Percentiles rank a stretch among this genome's conserved stretches.
These are phyloP conservation scores for Solanum phureja DNA, from an alignment of 257 asterid species.

Conservation along the genomic window DNA sequence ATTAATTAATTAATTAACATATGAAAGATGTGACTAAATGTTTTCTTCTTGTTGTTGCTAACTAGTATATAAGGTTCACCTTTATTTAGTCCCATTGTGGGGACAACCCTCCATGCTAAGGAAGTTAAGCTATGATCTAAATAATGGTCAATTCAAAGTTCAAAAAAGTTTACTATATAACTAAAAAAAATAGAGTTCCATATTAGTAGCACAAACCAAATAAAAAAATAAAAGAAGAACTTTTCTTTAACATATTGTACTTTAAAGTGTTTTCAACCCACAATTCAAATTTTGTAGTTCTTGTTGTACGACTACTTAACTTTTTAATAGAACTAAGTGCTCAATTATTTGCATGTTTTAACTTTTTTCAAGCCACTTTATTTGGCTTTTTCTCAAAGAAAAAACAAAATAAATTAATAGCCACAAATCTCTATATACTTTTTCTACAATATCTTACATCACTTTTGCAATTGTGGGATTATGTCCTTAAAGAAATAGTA, in stretches of 20 bases:
- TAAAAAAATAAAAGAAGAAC: background rate
- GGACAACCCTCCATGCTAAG: background rate
- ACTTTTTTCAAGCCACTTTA: background rate
- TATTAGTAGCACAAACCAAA: background rate
- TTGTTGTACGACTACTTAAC: background rate
- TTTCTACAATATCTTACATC: background rate
- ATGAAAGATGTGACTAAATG: background rate
- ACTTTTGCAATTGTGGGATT: background rate
- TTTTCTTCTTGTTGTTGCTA: background rate
- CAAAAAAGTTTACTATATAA: background rate
- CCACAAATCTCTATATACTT: background rate
- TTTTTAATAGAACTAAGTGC: constrained; percentile 9
- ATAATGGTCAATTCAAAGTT: background rate
- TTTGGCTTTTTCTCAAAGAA: constrained; percentile 14
- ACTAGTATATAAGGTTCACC: background rate
- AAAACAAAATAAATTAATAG: background rate
- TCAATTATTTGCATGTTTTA: constrained; percentile 32
- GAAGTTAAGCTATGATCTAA: background rate
- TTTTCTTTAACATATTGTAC: background rate
- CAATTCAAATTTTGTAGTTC: background rate
- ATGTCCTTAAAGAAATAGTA: background rate
- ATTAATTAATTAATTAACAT: background rate
- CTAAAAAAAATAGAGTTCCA: background rate
- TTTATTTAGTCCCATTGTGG: background rate
- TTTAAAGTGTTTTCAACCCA: background rate